phyloP scores from a whole-genome alignment of 768 basidiomycete genomes.

The Mycena crocata region DNA sequence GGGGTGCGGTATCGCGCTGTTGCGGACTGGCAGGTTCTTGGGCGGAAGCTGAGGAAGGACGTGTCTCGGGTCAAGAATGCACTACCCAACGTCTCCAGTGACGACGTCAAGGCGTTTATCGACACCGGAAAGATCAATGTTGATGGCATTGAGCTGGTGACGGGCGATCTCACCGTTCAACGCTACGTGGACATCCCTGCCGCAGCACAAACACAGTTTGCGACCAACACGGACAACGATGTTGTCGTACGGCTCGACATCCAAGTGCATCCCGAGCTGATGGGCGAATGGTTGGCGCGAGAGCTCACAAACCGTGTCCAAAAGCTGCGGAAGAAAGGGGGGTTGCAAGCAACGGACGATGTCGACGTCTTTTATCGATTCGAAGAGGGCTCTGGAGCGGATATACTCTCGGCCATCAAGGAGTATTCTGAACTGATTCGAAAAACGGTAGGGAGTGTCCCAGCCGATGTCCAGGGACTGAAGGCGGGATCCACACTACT shows the following conservation, averaged over 20 bases:
- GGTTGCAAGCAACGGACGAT: conserved; percentile 94
- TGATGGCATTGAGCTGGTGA: conserved; percentile 88
- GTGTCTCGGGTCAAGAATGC: conserved; percentile 89
- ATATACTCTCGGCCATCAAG: conserved; percentile 71
- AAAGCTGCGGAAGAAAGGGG: conserved; percentile 94
- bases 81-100: conserved; percentile 83
- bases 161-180: conserved; percentile 92
- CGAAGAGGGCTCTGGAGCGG: conserved; percentile 73
- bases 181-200: conserved; percentile 88
- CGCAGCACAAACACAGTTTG: conserved; percentile 69
- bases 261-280: conserved; percentile 86
- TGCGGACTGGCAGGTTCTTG: conserved; percentile 96
- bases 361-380: conserved; percentile 89
- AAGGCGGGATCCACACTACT: conserved; percentile 63
- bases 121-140: conserved; percentile 82
- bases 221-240: conserved; percentile 92
- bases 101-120: conserved; percentile 83
- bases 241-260: conserved; percentile 95
- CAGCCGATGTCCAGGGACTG: conserved; percentile 67
- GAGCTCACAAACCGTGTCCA: conserved; percentile 95
- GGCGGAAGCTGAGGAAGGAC: conserved; percentile 94
- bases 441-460: conserved; percentile 81
- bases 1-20: conserved; percentile 92
- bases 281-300: conserved; percentile 88
- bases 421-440: conserved; percentile 77